Base-by-base conservation (phyloP, 2,329 filamentous ascomycete species). In the Penicillium sp. region DNA sequence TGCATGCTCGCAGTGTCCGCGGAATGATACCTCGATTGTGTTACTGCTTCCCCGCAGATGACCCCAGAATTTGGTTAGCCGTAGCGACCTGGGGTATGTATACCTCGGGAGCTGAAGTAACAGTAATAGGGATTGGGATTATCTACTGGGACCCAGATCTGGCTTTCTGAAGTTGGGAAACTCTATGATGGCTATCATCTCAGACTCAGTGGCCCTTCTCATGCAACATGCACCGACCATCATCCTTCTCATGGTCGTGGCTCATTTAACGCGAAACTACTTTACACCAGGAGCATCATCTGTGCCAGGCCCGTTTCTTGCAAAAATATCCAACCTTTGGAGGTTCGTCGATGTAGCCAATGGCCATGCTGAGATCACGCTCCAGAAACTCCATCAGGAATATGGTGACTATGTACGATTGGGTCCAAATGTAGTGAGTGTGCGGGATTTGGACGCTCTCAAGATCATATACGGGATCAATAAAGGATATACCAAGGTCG, bases 381-480 rank as follows among this genome's bases (percentile, higher is more conserved):
- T 54, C 8, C 44, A 50, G 16, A 45, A 44, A 18, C 44, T 60
- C 10, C 54, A 58, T 36, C 40, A 45, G 24, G 50, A 57, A 38
- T 29, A 59, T 18, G 56, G 55, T 9, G 51, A 58, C 37, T 57
- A 49, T 46, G 50, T 59, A 27, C 52, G 50, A 31, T 10, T 57
- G 29, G 57, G 54, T 16, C 50, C 58, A 28, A 55, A 60, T 14
- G 51, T 59, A 4, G 44, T 60, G 26, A 61, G 58, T 28, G 45
- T 61, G 8, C 42, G 42, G 29, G 40, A 60, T 31, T 35, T 54
- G 24, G 57, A 61, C 34, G 45, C 43, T 0, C n/a, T 54, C 14
- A 59, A 54, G 34, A 42, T 36, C 4, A 57, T 59, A 11, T 59
- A 59, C 45, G 54, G 56, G 2, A 55, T 58, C 14, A 58, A 58